Evolutionary conservation across 257 asterid species (phyloP), one percentile per base, ranked within the genome.

Genomic region (Orobanche coerulescens): DNA sequence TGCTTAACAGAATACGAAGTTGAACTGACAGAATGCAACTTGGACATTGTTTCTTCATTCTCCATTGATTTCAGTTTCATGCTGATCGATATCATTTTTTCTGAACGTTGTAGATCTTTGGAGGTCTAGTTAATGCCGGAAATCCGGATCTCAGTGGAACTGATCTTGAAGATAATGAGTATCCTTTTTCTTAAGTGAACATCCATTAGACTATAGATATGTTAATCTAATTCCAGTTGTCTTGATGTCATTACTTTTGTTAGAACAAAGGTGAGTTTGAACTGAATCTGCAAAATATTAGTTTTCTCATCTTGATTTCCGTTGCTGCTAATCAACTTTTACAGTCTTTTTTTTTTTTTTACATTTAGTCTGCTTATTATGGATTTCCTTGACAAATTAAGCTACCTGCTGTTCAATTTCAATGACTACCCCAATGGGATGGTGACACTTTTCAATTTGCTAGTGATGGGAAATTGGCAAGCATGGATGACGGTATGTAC

Each of bases 381-480:
- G 20, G 23, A 57, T 49, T 16, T 47, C 72, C 89, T 78, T 82
- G 73, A 84, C 87, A 58, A 62, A 33, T 51, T 33, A 51, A 93
- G 98, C 83, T 93, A 93, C 74, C 77, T 89, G 53, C 94, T 93
- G 81, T 93, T 93, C 87, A 93, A 93, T 80, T 93, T 93, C 86
- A 93, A 93, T 64, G 98, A 93, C 75, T 93, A 89, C 70, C 84
- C 98, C 66, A 93, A 79, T 62, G 98, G 98, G 74, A 93, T 93
- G 98, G 86, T 93, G 14, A 83, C 97, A 69, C 97, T 89, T 56
- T 93, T 93, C 88, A 93, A 93, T 68, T 69, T 93, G 78, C 79
- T 93, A 64, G 98, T 93, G 74, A 72, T 89, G 98, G 98, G 98
- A 52, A 83, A 81, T 73, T 89, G 98, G 98, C 98, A 93, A 77